Evolutionary conservation across 345 rosid genomes (phyloP).

Genomic region (Eucalyptus dawsonii): DNA sequence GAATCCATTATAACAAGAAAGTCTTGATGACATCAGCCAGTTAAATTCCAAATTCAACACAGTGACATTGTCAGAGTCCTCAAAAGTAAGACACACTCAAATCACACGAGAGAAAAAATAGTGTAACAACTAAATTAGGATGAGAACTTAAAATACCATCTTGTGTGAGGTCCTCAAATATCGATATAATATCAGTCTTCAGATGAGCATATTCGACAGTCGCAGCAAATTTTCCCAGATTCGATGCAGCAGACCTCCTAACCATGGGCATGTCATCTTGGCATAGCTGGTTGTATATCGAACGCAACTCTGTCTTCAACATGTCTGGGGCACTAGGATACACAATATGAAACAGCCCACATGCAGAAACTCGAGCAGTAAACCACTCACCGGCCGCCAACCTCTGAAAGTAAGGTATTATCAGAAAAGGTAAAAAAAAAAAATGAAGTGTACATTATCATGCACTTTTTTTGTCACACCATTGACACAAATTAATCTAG

Average conservation of each 20-base stretch:
- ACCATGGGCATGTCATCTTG: conserved; percentile 99
- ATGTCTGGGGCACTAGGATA: conserved; percentile 82
- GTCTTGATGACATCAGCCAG: background rate
- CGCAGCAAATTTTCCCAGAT: conserved; percentile 90
- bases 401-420: conserved; percentile 28
- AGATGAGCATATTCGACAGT: conserved; percentile 75
- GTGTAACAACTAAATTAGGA: background rate
- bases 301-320: conserved; percentile 59
- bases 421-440: background rate
- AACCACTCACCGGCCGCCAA: conserved; percentile 98
- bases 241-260: conserved; percentile 90
- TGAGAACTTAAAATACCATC: conserved; percentile 49
- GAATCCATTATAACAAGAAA: background rate
- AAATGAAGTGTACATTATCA: background rate
- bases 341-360: conserved; percentile 86
- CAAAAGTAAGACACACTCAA: background rate
- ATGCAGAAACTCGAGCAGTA: conserved; percentile 87
- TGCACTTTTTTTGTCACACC: background rate
- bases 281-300: conserved; percentile 64
- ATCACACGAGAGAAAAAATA: background rate
- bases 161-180: conserved; percentile 89
- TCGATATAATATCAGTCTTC: conserved; percentile 77
- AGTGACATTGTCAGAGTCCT: background rate
- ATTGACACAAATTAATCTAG: background rate
- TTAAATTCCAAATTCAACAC: background rate